Percentiles rank a stretch among this genome's conserved stretches.
Conservation (phyloP, 202 grass and related monocot genomes). For the Setaria viridis region DNA sequence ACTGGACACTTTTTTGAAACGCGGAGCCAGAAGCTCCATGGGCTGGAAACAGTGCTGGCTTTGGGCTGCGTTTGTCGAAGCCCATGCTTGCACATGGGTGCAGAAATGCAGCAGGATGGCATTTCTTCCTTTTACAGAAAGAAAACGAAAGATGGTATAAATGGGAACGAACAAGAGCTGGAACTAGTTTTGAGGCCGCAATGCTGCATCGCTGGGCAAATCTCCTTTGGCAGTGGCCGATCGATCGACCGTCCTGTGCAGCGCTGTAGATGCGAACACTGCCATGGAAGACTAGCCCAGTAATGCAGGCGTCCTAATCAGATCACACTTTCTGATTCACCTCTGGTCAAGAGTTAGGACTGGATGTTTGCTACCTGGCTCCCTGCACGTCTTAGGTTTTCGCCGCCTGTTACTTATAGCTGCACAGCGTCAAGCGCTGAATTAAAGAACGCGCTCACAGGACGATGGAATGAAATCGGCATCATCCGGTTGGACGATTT, state of each 20-base stretch:
- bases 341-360: not conserved
- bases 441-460: too few species aligned
- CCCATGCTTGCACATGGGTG: too few species aligned
- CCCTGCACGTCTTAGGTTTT: not conserved
- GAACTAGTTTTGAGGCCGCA: not conserved
- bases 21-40: not conserved
- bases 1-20: not conserved
- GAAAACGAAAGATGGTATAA: not conserved
- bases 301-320: constrained; percentile 43
- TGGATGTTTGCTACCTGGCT: not conserved
- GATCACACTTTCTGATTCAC: not conserved
- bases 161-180: too few species aligned
- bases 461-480: not conserved
- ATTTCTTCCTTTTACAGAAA: not conserved
- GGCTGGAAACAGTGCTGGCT: not conserved
- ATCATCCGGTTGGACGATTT: constrained; percentile 11
- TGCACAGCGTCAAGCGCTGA: not conserved
- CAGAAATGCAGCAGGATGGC: too few species aligned
- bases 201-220: constrained; percentile 64
- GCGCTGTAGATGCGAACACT: constrained; percentile 34
- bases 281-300: constrained; percentile 60
- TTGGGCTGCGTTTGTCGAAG: not conserved
- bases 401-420: constrained; percentile 37
- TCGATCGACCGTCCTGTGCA: not conserved
- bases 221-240: constrained; percentile 62